phyloP scores from a whole-genome alignment of 192 early-diverging fungal species.

The Entophlyctis helioformis region DNA sequence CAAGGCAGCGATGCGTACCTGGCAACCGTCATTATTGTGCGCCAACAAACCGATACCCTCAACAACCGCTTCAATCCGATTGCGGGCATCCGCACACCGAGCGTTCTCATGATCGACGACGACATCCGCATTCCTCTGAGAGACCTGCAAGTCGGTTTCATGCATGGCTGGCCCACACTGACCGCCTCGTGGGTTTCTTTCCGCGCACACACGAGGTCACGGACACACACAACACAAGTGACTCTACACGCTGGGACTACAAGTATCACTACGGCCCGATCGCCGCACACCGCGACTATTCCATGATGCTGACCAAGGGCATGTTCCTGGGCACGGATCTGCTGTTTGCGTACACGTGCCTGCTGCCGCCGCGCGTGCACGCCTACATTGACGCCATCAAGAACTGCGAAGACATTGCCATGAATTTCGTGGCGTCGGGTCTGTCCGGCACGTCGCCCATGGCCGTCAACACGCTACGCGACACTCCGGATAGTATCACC shows the following conservation, averaged over 20 bases:
- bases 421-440: slow-evolving; percentile 14
- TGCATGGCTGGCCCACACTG: neutral
- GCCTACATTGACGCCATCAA: slow-evolving; percentile 7
- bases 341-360: slow-evolving; percentile 14
- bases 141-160: slow-evolving; percentile 10
- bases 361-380: slow-evolving; percentile 10
- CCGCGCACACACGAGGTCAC: neutral
- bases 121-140: slow-evolving; percentile 9
- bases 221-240: neutral
- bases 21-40: neutral
- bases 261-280: neutral
- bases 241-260: neutral
- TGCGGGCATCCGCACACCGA: slow-evolving; percentile 2
- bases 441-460: slow-evolving; percentile 7
- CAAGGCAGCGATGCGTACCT: neutral
- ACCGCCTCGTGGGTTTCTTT: slow-evolving; percentile 2
- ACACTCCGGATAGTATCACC: neutral
- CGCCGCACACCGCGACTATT: slow-evolving; percentile 2
- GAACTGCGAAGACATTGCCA: slow-evolving; percentile 20
- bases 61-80: slow-evolving; percentile 25
- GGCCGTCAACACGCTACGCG: too few relatives aligned
- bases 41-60: slow-evolving; percentile 6
- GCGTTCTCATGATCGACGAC: slow-evolving; percentile 21
- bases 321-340: slow-evolving; percentile 17
- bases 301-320: slow-evolving; percentile 16